Base-by-base conservation (phyloP, 2,329 filamentous ascomycete genomes). In the Graphium sp. region DNA sequence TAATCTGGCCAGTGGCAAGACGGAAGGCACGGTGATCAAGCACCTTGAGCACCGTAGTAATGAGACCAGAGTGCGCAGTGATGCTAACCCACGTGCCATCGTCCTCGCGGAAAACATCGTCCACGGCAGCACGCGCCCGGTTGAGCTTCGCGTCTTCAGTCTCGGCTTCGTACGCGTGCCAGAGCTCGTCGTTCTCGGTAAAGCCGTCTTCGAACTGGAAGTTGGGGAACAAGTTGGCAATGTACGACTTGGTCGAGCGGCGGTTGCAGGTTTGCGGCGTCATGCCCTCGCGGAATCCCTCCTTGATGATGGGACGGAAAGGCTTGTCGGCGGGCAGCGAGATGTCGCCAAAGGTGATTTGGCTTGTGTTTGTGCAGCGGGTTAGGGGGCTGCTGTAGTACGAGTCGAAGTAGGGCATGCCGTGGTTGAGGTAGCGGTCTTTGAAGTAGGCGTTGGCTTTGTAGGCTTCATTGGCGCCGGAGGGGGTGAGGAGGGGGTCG, bases 221-320 rank as follows among this genome's bases (percentile, higher is more conserved):
- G 2, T 37, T 43, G 0, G 69, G 70, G 27, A 69, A 67, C 4
- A 57, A 51, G 3, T 48, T 35, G 11, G 50, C 47, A 35, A 80
- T 71, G 33, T 59, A 57, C 1, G 60, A 56, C 40, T 57, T 63
- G 38, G 49, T 62, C 14, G 61, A 63, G 7, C 75, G 58, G 18
- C 65, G 59, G 47, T 81, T 71, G 43, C 76, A 82, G 0, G 74
- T 78, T 42, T 79, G 75, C 23, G 71, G 65, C 30, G 63, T 70
- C 31, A 80, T 66, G 3, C 66, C 64, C 46, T 81, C 76, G 18
- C 75, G 60, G 37, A 80, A 54, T 20, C 62, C 44, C 39, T 80
- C 75, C 47, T 77, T 79, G 35, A 80, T 50, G 2, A 55, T 52
- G 0, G 73, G 74, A 3, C 47, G 45, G 38, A 77, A 79, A 0